Evolutionary conservation across 805 yeast species (phyloP).

Genomic region (Sugiyamaella chiloensis): DNA sequence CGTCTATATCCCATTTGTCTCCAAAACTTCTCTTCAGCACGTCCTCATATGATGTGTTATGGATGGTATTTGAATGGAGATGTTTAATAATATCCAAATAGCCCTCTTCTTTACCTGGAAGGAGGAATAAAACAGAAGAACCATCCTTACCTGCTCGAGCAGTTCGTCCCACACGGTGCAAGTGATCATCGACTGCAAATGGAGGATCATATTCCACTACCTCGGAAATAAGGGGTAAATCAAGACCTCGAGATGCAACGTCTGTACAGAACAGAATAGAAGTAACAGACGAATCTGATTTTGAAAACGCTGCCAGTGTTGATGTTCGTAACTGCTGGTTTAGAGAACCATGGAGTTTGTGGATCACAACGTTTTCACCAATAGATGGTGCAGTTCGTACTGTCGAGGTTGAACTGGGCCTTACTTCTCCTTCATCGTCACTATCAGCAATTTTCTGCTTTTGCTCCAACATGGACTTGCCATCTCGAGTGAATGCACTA

Average conservation of each 20-base stretch:
- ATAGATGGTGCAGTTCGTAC: slow-evolving; percentile 54
- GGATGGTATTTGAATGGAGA: slow-evolving; percentile 56
- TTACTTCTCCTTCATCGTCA: slow-evolving; percentile 31
- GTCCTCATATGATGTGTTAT: slow-evolving; percentile 43
- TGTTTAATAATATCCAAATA: slow-evolving; percentile 62
- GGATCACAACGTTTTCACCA: slow-evolving; percentile 46
- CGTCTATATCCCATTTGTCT: slow-evolving; percentile 80
- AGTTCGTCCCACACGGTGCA: slow-evolving; percentile 95
- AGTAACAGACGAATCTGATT: slow-evolving; percentile 32
- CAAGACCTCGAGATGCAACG: slow-evolving; percentile 96
- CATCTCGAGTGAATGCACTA: slow-evolving; percentile 63
- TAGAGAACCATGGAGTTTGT: slow-evolving; percentile 86
- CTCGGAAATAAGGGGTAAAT: slow-evolving; percentile 77
- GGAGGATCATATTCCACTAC: slow-evolving; percentile 96
- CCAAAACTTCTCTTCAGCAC: slow-evolving; percentile 36
- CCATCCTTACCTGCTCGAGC: slow-evolving; percentile 96
- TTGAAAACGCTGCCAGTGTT: slow-evolving; percentile 60
- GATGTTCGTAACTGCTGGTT: slow-evolving; percentile 79
- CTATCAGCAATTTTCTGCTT: slow-evolving; percentile 30
- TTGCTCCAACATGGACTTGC: slow-evolving; percentile 26
- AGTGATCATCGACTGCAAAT: slow-evolving; percentile 87
- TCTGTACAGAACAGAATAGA: slow-evolving; percentile 84
- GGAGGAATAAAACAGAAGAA: slow-evolving; percentile 66
- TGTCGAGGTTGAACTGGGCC: slow-evolving; percentile 32
- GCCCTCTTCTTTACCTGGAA: slow-evolving; percentile 88